Conservation (phyloP, 2,329 filamentous ascomycete species). For the Trichoderma cornu-damae region DNA sequence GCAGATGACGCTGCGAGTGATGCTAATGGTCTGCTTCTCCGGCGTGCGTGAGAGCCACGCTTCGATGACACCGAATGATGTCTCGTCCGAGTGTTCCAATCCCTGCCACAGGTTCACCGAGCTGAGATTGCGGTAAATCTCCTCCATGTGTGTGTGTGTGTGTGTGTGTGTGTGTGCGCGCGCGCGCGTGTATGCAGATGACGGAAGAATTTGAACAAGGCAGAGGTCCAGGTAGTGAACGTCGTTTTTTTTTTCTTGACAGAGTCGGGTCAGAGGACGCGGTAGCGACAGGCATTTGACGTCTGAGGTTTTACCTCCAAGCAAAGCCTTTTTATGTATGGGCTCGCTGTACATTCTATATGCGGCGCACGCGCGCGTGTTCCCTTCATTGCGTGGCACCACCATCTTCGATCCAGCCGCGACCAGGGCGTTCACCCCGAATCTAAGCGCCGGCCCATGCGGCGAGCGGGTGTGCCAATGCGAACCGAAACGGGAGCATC, state of each 20-base stretch:
- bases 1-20: constrained; percentile 15
- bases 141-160: constrained; percentile 32
- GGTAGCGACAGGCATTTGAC: not conserved
- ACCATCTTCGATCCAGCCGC: not conserved
- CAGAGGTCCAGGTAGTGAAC: not conserved
- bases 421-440: not conserved
- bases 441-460: constrained; percentile 15
- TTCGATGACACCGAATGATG: constrained; percentile 28
- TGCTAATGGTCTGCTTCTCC: constrained; percentile 17
- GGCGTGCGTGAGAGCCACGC: constrained; percentile 27
- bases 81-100: constrained; percentile 18
- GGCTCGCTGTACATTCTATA: not conserved
- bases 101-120: constrained; percentile 24
- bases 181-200: too few relatives aligned
- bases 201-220: not conserved
- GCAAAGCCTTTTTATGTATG: too few relatives aligned
- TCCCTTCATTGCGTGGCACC: not conserved
- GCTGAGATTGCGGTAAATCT: constrained; percentile 31
- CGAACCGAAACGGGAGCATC: not conserved
- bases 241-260: too few relatives aligned
- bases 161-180: too few relatives aligned
- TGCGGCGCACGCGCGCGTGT: not conserved
- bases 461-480: not conserved
- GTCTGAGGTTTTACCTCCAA: not conserved
- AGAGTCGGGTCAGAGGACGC: not conserved